Conservation (phyloP, 495 filamentous ascomycete genomes). For the Cladorrhinum samala region DNA sequence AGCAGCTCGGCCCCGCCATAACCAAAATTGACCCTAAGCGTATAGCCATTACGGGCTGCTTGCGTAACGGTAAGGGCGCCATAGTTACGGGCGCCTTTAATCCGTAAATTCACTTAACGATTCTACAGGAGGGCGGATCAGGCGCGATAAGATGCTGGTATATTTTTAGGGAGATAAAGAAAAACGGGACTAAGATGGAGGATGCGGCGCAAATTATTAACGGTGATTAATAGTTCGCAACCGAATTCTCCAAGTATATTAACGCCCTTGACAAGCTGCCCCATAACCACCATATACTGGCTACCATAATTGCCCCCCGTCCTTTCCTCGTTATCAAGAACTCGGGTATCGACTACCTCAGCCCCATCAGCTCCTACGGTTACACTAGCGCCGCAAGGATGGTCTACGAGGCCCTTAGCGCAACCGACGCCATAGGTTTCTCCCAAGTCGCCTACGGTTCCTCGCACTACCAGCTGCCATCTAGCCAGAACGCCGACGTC, state of each 20-base stretch:
- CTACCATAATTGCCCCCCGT: constrained; percentile 35
- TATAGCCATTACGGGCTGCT: constrained; percentile 46
- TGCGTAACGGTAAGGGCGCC: constrained; percentile 47
- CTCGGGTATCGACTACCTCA: constrained; percentile 38
- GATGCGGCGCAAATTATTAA: constrained; percentile 39
- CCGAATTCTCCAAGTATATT: neutral
- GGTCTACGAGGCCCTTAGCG: constrained; percentile 21
- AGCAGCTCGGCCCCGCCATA: constrained; percentile 25
- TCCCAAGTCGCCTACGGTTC: constrained; percentile 28
- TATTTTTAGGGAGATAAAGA: constrained; percentile 32
- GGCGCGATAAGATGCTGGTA: constrained; percentile 46
- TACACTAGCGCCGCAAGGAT: constrained; percentile 31
- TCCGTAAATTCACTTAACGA: constrained; percentile 36
- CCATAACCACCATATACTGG: constrained; percentile 33
- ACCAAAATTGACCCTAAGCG: constrained; percentile 33
- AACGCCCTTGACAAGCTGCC: neutral
- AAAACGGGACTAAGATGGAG: constrained; percentile 34
- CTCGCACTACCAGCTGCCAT: constrained; percentile 35
- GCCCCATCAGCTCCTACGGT: constrained; percentile 33
- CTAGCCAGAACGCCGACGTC: neutral
- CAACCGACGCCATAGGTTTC: constrained; percentile 23
- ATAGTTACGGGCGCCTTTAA: constrained; percentile 44
- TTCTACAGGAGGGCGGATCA: constrained; percentile 45
- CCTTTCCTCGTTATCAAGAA: constrained; percentile 38
- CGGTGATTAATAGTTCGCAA: constrained; percentile 43